phyloP scores from a whole-genome alignment of 139 green algal genomes.

The Micromonas pusilla region DNA sequence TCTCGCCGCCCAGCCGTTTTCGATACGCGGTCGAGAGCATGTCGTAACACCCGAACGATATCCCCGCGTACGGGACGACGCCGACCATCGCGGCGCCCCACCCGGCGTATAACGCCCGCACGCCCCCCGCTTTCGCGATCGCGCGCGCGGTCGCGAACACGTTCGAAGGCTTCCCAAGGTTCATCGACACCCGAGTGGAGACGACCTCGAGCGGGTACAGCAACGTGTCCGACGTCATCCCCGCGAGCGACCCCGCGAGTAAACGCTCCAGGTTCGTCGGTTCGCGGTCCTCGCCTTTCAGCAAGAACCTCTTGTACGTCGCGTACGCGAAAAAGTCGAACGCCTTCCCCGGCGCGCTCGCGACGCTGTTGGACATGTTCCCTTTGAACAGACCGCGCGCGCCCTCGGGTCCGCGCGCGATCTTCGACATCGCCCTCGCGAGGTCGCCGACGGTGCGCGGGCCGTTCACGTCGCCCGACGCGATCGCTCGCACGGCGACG shows the following conservation, averaged over 20 bases:
- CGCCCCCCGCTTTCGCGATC: conserved; percentile 46
- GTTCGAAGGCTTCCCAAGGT: conserved; percentile 14
- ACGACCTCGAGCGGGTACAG: conserved; percentile 74
- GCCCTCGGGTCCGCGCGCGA: conserved; percentile 33
- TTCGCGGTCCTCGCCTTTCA: not conserved
- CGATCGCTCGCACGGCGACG: conserved; percentile 3
- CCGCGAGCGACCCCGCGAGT: conserved; percentile 45
- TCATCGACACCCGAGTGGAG: conserved; percentile 46
- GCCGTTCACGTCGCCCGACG: not conserved
- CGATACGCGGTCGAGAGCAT: conserved; percentile 24
- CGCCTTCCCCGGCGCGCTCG: conserved; percentile 55
- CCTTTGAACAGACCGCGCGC: conserved; percentile 58
- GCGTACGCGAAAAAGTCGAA: conserved; percentile 65
- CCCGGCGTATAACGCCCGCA: conserved; percentile 52
- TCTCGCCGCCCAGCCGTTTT: conserved; percentile 9
- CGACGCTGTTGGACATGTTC: conserved; percentile 67
- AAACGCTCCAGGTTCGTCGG: conserved; percentile 12
- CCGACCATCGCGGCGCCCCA: conserved; percentile 48
- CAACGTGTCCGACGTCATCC: conserved; percentile 48
- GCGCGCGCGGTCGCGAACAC: conserved; percentile 32
- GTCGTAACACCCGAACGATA: conserved; percentile 28
- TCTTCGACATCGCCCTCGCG: not conserved
- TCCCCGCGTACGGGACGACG: conserved; percentile 31
- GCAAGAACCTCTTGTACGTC: conserved; percentile 23
- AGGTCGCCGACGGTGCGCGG: not conserved